These are phyloP conservation scores for Calonectria pteridis DNA, from an alignment of 2,329 filamentous ascomycete species.

Conservation along the genomic window DNA sequence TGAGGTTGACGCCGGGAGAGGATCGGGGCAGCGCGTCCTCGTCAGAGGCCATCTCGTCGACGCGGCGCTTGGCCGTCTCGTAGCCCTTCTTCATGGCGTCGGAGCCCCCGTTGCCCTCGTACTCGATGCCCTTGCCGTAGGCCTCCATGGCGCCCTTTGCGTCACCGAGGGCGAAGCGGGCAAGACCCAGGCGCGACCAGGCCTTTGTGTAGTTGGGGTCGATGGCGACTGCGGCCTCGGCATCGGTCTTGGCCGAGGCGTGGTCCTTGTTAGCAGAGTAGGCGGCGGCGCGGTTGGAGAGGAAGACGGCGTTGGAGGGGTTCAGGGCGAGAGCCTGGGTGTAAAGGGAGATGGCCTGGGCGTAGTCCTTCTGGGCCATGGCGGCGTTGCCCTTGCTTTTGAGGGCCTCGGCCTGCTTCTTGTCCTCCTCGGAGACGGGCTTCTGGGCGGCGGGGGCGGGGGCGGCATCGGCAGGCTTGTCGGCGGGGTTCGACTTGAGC, in stretches of 20 bases:
- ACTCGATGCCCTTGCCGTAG: slow-evolving; percentile 91
- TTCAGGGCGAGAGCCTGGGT: slow-evolving; percentile 85
- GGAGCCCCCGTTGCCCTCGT: slow-evolving; percentile 92
- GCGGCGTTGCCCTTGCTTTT: slow-evolving; percentile 94
- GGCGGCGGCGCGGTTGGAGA: slow-evolving; percentile 96
- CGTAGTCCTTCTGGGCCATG: slow-evolving; percentile 95
- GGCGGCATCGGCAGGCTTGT: slow-evolving; percentile 56
- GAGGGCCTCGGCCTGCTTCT: slow-evolving; percentile 86
- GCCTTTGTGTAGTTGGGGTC: slow-evolving; percentile 97
- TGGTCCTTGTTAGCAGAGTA: slow-evolving; percentile 89
- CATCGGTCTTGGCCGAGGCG: slow-evolving; percentile 85
- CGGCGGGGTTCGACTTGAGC: slow-evolving; percentile 71
- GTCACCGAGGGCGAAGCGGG: slow-evolving; percentile 91
- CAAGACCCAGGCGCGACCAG: slow-evolving; percentile 93
- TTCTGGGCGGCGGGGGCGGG: slow-evolving; percentile 47
- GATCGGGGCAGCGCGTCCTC: slow-evolving; percentile 57
- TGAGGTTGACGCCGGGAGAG: slow-evolving; percentile 64
- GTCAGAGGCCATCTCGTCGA: slow-evolving; percentile 79
- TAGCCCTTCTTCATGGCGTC: slow-evolving; percentile 98
- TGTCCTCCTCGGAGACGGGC: slow-evolving; percentile 67
- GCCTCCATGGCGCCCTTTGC: slow-evolving; percentile 94
- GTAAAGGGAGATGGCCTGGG: slow-evolving; percentile 85
- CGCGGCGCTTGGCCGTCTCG: slow-evolving; percentile 90
- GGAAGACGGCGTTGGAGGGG: slow-evolving; percentile 93
- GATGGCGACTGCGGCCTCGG: slow-evolving; percentile 87